Evolutionary conservation across 306 rosid species (phyloP).

Genomic region (Vicia faba): DNA sequence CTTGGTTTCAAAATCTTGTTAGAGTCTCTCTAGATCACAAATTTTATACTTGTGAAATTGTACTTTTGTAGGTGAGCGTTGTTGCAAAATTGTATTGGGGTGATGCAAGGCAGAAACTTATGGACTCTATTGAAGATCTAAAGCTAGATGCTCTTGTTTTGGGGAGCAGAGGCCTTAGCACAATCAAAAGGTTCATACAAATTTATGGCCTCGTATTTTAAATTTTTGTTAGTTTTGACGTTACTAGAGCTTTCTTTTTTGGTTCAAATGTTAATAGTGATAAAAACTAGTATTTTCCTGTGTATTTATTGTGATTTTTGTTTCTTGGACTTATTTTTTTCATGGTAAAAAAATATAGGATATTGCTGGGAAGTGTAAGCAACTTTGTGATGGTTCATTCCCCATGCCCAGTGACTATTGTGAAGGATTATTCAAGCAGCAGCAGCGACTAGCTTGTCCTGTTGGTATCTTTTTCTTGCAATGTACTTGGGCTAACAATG

Average conservation of each 20-base stretch:
- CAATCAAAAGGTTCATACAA: conserved; percentile 57
- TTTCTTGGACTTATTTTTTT: background rate
- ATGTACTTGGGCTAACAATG: background rate
- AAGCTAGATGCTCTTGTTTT: conserved; percentile 77
- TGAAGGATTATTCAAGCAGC: conserved; percentile 53
- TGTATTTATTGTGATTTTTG: conserved; percentile 1
- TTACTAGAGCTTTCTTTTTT: no score
- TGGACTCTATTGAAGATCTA: conserved; percentile 74
- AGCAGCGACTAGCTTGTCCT: conserved; percentile 24
- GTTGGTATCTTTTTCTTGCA: background rate
- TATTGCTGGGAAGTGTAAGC: conserved; percentile 89
- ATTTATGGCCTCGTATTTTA: background rate
- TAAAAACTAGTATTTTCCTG: no score
- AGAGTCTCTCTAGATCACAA: background rate
- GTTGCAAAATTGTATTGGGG: conserved; percentile 87
- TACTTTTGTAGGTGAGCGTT: conserved; percentile 46
- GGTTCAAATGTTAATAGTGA: no score
- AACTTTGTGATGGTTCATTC: conserved; percentile 65
- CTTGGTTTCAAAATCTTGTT: background rate
- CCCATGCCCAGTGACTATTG: conserved; percentile 78
- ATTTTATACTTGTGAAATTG: background rate
- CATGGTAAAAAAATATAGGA: conserved; percentile 53
- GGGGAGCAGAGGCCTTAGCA: conserved; percentile 92
- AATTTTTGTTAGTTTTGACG: background rate
- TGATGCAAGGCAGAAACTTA: conserved; percentile 87